Percentiles rank a stretch among this genome's conserved stretches.
Evolutionary conservation across 345 rosid genomes (phyloP).

Genomic region (Gossypium longicalyx): DNA sequence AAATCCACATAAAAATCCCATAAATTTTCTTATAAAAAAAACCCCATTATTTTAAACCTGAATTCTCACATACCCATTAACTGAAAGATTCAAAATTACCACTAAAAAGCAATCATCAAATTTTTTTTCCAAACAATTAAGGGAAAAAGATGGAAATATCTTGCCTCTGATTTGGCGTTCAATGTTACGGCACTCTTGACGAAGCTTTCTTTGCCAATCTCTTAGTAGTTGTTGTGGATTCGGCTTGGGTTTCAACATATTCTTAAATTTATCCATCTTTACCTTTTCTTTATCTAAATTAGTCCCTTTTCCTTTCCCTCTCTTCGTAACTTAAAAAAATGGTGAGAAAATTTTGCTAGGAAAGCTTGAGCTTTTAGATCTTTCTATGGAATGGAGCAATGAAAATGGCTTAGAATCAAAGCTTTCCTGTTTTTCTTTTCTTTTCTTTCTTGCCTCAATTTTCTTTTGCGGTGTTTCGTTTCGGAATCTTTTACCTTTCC

Average conservation of each 20-base stretch:
- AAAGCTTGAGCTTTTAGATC: background rate
- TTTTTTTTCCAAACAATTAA: background rate
- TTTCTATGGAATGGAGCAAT: background rate
- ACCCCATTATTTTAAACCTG: background rate
- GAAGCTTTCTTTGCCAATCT: slow-evolving; percentile 47
- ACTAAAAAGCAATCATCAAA: slow-evolving; percentile 6
- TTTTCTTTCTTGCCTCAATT: background rate
- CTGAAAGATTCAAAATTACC: background rate
- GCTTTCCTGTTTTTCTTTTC: background rate
- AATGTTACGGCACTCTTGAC: slow-evolving; percentile 39
- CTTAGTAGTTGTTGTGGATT: slow-evolving; percentile 39
- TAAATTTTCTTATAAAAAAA: background rate
- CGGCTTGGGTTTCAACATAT: slow-evolving; percentile 33
- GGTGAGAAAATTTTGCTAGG: background rate
- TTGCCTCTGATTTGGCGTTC: slow-evolving; percentile 43
- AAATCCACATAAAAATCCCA: slow-evolving; percentile 5
- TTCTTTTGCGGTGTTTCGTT: slow-evolving; percentile 8
- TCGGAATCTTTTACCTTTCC: background rate
- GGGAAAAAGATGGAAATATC: background rate
- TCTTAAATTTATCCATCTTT: slow-evolving; percentile 34
- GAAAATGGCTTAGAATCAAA: slow-evolving; percentile 19
- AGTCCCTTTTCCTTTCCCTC: background rate
- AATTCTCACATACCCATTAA: background rate
- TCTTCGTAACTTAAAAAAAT: background rate
- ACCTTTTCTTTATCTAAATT: background rate